Evolutionary conservation across 1,284 basidiomycete genomes (phyloP), one percentile per base, ranked within the genome.

Genomic region (Volvariella surrecta): DNA sequence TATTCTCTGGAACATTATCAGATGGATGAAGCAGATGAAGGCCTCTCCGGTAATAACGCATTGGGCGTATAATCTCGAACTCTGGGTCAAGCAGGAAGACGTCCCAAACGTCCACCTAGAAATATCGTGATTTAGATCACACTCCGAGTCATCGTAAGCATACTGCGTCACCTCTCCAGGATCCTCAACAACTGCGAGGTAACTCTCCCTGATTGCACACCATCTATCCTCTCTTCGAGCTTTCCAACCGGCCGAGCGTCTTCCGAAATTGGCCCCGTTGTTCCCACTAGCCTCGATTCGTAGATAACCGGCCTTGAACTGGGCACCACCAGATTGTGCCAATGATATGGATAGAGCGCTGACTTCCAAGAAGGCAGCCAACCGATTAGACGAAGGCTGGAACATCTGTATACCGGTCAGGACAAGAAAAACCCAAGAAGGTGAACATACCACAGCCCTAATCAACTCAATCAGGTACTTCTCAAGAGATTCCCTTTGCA

Each of bases 191-290:
- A 86, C 81, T 17, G 95, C 87, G 16, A 98, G 72, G 62, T 93
- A 99, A 54, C 89, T 90, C 53, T 99, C 95, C 17, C 95, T 76
- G 2, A 98, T 82, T 38, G 91, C 81, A 63, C 93, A 97, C 96
- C 96, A 99, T 47, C 86, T 82, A 34, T 80, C 79, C 48, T 82
- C 75, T 51, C 80, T 82, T 51, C 75, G 79, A 44, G 79, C 75
- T 45, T 67, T 74, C 81, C 89, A 87, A 3, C 73, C 65, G 0
- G 76, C 67, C 1, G 73, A 72, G 54, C 79, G 80, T 10, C 82
- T 71, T 3, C 83, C 84, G 48, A 82, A 82, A 0, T 68, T 68
- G 3, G 65, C 63, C 4, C 71, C 70, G 39, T 69, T 68, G 45
- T 61, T 73, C 21, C 68, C 66, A 17, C 66, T 62, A 1, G 70